phyloP scores from a whole-genome alignment of 148 eudicot species.

The Hydrangea macrophylla region DNA sequence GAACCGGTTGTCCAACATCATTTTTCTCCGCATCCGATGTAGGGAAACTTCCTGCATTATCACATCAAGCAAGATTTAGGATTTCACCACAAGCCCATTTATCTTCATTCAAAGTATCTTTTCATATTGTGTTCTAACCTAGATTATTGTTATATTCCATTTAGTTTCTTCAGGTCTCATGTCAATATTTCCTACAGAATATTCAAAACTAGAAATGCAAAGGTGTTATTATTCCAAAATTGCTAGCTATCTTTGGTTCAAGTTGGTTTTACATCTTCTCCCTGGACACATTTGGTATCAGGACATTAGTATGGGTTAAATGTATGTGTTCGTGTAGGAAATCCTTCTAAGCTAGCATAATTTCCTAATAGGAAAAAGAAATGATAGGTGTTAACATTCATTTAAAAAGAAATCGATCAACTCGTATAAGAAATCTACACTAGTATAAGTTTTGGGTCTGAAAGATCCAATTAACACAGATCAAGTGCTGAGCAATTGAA shows the following conservation, averaged over 20 bases:
- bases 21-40: not conserved
- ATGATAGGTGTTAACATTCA: not conserved
- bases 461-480: no score
- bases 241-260: not conserved
- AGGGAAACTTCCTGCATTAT: conserved; percentile 17
- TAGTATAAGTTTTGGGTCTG: no score
- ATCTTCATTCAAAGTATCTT: not conserved
- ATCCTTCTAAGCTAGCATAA: not conserved
- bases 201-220: no score
- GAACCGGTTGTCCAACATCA: conserved; percentile 10
- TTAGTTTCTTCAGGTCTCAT: not conserved
- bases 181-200: not conserved
- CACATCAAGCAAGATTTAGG: not conserved
- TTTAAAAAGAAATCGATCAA: not conserved
- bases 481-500: no score
- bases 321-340: not conserved
- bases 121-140: no score
- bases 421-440: not conserved
- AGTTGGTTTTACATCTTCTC: not conserved
- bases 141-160: not conserved
- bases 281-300: not conserved
- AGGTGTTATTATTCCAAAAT: not conserved
- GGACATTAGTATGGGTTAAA: not conserved
- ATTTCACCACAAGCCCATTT: not conserved
- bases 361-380: not conserved